phyloP scores from a whole-genome alignment of 257 asterid genomes.

The Solanum acaule region DNA sequence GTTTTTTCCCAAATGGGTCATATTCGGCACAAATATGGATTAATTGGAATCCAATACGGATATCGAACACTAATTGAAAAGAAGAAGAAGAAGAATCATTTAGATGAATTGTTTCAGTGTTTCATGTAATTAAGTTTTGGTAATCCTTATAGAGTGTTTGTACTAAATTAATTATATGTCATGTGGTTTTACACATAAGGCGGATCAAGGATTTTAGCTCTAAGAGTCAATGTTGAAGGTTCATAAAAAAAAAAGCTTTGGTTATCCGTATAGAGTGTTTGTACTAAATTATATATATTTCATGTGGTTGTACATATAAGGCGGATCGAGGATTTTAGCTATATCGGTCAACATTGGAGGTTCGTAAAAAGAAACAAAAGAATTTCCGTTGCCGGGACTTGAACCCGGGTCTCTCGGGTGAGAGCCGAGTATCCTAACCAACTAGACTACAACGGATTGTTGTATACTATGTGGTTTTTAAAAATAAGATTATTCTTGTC shows the following conservation, averaged over 20 bases:
- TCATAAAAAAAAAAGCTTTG: too few relatives aligned
- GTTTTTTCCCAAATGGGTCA: background rate
- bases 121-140: background rate
- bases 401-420: conserved; percentile 98
- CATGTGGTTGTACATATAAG: too few relatives aligned
- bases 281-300: too few relatives aligned
- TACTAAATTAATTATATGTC: background rate
- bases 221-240: background rate
- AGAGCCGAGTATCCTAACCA: conserved; percentile 99
- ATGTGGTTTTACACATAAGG: background rate
- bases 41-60: background rate
- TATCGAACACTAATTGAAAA: background rate
- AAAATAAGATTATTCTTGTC: too few relatives aligned
- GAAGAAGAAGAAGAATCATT: background rate
- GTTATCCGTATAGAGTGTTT: too few relatives aligned
- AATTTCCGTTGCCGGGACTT: conserved; percentile 55
- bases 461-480: background rate
- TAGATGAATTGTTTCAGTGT: background rate
- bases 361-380: background rate
- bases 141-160: too few relatives aligned
- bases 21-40: background rate
- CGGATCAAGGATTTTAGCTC: background rate
- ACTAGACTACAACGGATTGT: conserved; percentile 81
- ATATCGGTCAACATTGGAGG: background rate
- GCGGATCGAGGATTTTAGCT: background rate